Conservation (phyloP, 805 yeast species). For the Yamadazyma sp. region DNA sequence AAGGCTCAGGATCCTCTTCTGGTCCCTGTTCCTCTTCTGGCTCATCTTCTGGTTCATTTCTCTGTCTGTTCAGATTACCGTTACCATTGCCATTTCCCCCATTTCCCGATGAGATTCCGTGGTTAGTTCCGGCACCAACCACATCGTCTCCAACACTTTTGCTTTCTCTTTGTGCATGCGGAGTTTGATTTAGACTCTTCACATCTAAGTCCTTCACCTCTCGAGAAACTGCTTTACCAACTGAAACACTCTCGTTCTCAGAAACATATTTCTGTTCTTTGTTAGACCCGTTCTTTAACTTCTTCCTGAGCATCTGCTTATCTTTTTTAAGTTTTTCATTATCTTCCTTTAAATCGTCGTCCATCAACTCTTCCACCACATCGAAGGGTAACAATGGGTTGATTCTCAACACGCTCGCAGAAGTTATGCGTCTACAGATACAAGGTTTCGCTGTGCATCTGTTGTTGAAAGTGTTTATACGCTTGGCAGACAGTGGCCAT, state of each 20-base stretch:
- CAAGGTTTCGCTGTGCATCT: no score
- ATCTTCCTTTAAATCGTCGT: conserved; percentile 30
- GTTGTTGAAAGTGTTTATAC: no score
- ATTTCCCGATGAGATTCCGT: not conserved
- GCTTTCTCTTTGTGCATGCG: not conserved
- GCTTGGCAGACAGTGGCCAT: no score
- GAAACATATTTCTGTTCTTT: conserved; percentile 12
- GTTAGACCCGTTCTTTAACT: conserved; percentile 19
- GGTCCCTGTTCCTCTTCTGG: conserved; percentile 17
- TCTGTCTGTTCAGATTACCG: conserved; percentile 11
- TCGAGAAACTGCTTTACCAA: conserved; percentile 12
- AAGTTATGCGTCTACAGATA: not conserved
- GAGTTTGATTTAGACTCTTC: not conserved
- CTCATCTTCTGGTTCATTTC: conserved; percentile 13
- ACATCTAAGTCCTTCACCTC: conserved; percentile 8
- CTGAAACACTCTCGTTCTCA: conserved; percentile 12
- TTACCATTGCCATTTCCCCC: conserved; percentile 14
- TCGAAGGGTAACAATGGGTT: conserved; percentile 46
- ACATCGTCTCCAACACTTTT: not conserved
- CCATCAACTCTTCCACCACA: conserved; percentile 35
- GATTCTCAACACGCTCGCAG: conserved; percentile 13
- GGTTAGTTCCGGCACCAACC: not conserved
- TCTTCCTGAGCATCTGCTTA: conserved; percentile 25
- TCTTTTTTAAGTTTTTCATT: conserved; percentile 29
- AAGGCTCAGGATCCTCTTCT: conserved; percentile 18